phyloP scores from a whole-genome alignment of 345 rosid genomes.

The Eucalyptus victrix region DNA sequence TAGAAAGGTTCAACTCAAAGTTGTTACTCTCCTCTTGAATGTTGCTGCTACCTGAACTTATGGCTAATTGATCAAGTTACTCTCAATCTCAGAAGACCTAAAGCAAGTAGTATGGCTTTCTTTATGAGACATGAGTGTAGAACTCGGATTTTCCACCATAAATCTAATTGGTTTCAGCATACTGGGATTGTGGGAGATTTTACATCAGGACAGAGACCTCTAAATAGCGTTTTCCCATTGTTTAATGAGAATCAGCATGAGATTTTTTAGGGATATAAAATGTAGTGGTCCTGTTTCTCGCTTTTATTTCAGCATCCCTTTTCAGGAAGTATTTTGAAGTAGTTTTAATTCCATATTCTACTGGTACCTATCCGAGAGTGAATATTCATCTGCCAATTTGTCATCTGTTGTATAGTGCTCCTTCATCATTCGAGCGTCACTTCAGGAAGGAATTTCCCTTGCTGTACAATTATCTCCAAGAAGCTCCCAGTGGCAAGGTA shows the following conservation, averaged over 20 bases:
- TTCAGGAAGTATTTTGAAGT: not conserved
- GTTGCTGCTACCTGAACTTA: not conserved
- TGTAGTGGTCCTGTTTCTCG: not conserved
- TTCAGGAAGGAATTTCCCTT: constrained; percentile 52
- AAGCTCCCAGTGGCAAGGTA: constrained; percentile 66
- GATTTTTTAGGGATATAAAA: not conserved
- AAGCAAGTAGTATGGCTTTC: not conserved
- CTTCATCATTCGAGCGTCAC: constrained; percentile 57
- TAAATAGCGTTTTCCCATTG: not conserved
- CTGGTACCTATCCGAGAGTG: not conserved
- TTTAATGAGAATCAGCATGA: not conserved
- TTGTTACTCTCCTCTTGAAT: not conserved
- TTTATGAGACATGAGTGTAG: not conserved
- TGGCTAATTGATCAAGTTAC: not conserved
- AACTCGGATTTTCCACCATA: not conserved
- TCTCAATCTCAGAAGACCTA: not conserved
- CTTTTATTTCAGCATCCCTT: not conserved
- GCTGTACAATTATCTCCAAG: constrained; percentile 53
- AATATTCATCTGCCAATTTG: not conserved
- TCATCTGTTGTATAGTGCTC: constrained; percentile 34
- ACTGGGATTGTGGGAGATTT: not conserved
- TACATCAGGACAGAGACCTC: not conserved
- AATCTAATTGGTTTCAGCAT: not conserved
- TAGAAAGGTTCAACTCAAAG: not conserved
- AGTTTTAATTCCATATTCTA: not conserved